Evolutionary conservation across 1,284 basidiomycete species (phyloP).

Genomic region (Erythrobasidium hasegawianum): DNA sequence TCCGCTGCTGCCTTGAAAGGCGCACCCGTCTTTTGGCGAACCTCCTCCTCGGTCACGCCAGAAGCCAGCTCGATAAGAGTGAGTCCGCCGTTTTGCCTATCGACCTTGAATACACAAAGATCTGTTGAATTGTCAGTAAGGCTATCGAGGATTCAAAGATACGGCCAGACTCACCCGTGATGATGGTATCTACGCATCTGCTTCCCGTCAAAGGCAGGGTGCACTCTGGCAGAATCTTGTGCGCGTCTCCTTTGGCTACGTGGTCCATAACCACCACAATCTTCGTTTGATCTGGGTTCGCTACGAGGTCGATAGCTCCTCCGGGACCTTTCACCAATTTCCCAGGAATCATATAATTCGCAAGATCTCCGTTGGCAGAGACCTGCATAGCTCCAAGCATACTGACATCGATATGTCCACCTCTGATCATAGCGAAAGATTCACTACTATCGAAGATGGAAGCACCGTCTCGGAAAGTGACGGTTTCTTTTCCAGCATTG

Average conservation of each 20-base stretch:
- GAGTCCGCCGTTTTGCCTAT: constrained; percentile 67
- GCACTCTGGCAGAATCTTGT: constrained; percentile 80
- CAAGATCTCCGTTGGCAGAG: constrained; percentile 83
- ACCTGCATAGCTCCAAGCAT: constrained; percentile 93
- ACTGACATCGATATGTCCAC: constrained; percentile 85
- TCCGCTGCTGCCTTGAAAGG: not conserved
- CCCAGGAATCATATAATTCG: not conserved
- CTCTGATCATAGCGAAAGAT: constrained; percentile 92
- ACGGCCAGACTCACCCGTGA: constrained; percentile 63
- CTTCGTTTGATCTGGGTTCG: constrained; percentile 84
- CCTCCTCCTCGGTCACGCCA: constrained; percentile 75
- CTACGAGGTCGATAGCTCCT: constrained; percentile 73
- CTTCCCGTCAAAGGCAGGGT: constrained; percentile 81
- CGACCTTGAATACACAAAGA: constrained; percentile 70
- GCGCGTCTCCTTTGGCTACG: constrained; percentile 77
- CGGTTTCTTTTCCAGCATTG: constrained; percentile 54
- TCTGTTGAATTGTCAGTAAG: constrained; percentile 40
- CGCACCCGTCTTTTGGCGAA: constrained; percentile 76
- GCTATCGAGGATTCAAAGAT: not conserved
- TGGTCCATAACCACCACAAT: constrained; percentile 72
- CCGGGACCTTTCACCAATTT: not conserved
- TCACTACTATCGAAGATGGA: constrained; percentile 87
- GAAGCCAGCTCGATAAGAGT: constrained; percentile 75
- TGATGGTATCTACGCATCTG: constrained; percentile 79
- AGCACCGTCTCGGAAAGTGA: constrained; percentile 63